Evolutionary conservation across 164 flowering plant species (phyloP), one percentile per base, ranked within the genome.

Genomic region (Tetracentron sinense): DNA sequence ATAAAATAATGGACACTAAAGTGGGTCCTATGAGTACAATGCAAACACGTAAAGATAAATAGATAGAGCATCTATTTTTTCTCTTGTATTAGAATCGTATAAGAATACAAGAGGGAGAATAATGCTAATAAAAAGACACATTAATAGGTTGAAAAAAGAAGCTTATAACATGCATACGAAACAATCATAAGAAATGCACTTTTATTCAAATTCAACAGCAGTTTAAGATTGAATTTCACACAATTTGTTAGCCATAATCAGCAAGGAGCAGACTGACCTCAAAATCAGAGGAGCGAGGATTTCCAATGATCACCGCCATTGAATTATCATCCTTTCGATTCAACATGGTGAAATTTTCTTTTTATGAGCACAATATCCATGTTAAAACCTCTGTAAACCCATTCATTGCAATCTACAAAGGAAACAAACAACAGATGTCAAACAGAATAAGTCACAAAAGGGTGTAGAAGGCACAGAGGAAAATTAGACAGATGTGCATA

Each of bases 221-320:
- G n/a, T n/a, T 26, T 44, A 25, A 28, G 27, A 26, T 25, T 35
- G 6, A 53, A 25, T 17, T 8, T 38, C 31, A 30, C n/a, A 53
- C 1, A 16, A 28, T 15, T 8, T 21, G 23, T 20, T 49, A 6
- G 33, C 22, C 12, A 21, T 22, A 27, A 30, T 38, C 15, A 35
- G 48, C 25, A 33, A 60, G 31, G 48, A 48, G 51, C 35, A 56
- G 29, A 70, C 87, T 66, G 60, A 91, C 99, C 97, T 95, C 96
- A 80, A 88, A 90, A 78, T 95, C 99, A 42, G 94, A 62, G 8
- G 94, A 79, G 20, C 99, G 96, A 10, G 99, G 99, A 77, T 95
- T 95, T 49, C 72, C 89, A 74, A 85, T 81, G 16, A 80, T 73
- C 19, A 84, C 94, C 26, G 96, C 88, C 3, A 80, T 79, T 46